A percentile compares a stretch with the other conserved stretches of the same genome.
Conservation (phyloP, 257 asterid genomes). For the Solanum boliviense region DNA sequence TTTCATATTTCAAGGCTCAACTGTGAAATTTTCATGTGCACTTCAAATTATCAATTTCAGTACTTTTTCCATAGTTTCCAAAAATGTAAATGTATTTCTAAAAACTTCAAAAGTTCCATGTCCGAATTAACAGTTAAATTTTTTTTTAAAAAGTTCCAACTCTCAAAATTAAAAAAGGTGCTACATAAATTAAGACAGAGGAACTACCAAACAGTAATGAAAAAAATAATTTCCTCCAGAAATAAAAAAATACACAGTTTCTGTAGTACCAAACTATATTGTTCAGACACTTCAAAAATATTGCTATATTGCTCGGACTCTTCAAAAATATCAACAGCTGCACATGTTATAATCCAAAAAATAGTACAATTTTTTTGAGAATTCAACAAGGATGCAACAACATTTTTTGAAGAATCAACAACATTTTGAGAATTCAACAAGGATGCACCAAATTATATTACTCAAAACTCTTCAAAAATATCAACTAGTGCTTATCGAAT, state of each 20-base stretch:
- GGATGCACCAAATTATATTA: not conserved
- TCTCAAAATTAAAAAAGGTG: not conserved
- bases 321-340: not conserved
- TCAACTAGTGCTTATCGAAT: not conserved
- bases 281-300: not conserved
- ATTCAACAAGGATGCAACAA: not conserved
- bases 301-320: not conserved
- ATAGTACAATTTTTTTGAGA: not conserved
- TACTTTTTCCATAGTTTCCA: not conserved
- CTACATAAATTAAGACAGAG: not conserved
- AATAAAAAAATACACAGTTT: not conserved
- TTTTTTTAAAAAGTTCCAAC: not conserved
- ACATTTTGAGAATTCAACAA: no score
- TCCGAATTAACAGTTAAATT: not conserved
- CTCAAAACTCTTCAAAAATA: not conserved
- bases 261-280: not conserved
- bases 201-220: not conserved
- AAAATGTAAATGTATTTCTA: not conserved
- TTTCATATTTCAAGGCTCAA: not conserved
- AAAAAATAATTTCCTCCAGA: not conserved
- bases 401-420: not conserved
- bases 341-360: not conserved
- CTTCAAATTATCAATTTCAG: not conserved
- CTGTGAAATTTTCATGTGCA: not conserved
- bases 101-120: not conserved